A percentile compares a stretch with the other conserved stretches of the same genome.
Conservation (phyloP, 768 basidiomycete genomes). For the Leucosporidium scottii region DNA sequence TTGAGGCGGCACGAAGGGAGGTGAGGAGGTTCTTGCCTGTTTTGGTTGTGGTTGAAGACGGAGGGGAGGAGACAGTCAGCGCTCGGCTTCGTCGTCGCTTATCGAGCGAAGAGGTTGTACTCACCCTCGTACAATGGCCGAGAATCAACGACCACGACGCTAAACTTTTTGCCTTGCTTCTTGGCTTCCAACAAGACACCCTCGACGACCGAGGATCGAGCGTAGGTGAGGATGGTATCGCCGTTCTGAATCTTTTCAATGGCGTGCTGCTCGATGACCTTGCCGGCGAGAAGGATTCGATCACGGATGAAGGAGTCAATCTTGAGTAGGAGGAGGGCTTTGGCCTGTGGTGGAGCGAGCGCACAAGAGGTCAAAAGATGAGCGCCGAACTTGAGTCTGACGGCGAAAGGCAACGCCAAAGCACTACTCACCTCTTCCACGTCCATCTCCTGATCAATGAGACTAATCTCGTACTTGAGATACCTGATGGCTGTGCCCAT, state of each 20-base stretch:
- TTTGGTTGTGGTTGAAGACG: too few relatives aligned
- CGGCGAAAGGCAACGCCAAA: not conserved
- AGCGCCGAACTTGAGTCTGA: too few relatives aligned
- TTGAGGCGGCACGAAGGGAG: slow-evolving; percentile 58
- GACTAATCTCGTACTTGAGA: slow-evolving; percentile 90
- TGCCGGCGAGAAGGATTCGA: slow-evolving; percentile 83
- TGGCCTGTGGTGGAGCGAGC: slow-evolving; percentile 56
- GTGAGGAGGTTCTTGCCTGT: slow-evolving; percentile 71
- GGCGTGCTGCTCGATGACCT: slow-evolving; percentile 83
- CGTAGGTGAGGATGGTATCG: slow-evolving; percentile 87
- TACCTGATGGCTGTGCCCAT: slow-evolving; percentile 93
- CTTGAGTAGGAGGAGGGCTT: slow-evolving; percentile 68
- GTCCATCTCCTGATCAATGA: slow-evolving; percentile 81
- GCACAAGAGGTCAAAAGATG: too few relatives aligned
- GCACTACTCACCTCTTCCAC: slow-evolving; percentile 72
- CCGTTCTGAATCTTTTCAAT: slow-evolving; percentile 90
- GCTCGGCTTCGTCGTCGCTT: too few relatives aligned
- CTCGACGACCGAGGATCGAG: slow-evolving; percentile 90
- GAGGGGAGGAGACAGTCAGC: too few relatives aligned
- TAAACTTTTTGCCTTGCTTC: slow-evolving; percentile 66
- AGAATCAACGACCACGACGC: slow-evolving; percentile 91
- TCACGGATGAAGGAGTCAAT: slow-evolving; percentile 93
- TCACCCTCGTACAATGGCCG: slow-evolving; percentile 82
- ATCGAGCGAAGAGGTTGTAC: slow-evolving; percentile 9
- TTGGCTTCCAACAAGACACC: slow-evolving; percentile 75